Evolutionary conservation across 2,329 filamentous ascomycete species (phyloP), one percentile per base, ranked within the genome.

Genomic region (Sphaerulina populicola): DNA sequence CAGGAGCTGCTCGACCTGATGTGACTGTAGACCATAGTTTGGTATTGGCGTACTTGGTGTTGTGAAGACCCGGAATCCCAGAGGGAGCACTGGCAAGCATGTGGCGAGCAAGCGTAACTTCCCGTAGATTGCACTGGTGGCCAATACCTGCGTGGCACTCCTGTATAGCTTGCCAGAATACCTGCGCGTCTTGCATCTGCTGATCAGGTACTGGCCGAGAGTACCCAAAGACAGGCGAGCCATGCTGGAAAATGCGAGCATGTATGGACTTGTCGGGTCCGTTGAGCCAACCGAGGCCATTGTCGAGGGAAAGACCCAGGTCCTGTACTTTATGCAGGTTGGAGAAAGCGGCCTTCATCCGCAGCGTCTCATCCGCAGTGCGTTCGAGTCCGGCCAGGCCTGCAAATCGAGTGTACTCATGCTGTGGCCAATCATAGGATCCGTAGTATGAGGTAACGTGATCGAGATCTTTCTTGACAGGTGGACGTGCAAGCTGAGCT

Each of bases 291-390:
- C 84, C 84, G 35, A 86, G 71, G 8, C 83, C 82, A 50, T 77
- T 81, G 61, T 85, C 80, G 37, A 85, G 74, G 14, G 80, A 85
- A 3, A 88, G 67, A 0, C 79, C 83, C n/a, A 88, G 72, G 54
- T 85, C 81, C 33, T 71, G 73, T 2, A 83, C 76, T 7, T 74
- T 72, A 1, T 63, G 68, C 1, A 86, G 71, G 47, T 75, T 77
- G 9, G 71, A 71, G 50, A 88, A 75, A 2, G 82, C 81, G 31
- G 74, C 71, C 54, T 75, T 79, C 78, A 85, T 81, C 29, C 74
- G 74, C 8, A 73, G 71, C 0, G 76, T 80, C 60, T 83, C 80
- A 58, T 86, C 82, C 4, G 82, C 81, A 8, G 79, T 77, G 46
- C 76, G 71, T 62, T 85, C 82, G 2, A 85, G 71, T 7, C 74